Evolutionary conservation across 1,284 basidiomycete species (phyloP).

Genomic region (Pulchroboletus neoregius): DNA sequence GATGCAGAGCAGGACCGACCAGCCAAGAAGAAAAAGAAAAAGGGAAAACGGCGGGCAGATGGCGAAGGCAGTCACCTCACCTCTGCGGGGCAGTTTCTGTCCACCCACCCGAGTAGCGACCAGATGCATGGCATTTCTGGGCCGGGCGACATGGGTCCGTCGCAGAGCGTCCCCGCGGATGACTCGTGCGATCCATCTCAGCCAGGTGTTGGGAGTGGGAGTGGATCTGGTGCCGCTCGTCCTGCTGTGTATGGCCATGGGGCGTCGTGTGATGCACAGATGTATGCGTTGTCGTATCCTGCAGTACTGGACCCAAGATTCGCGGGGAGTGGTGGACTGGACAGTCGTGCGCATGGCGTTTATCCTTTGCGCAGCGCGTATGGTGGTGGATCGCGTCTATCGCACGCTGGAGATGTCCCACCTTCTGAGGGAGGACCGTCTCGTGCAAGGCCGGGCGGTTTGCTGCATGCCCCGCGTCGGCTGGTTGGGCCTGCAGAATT

Average conservation of each 20-base stretch:
- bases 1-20: conserved; percentile 13
- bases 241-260: conserved; percentile 1
- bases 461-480: background rate
- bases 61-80: background rate
- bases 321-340: background rate
- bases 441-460: background rate
- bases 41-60: conserved; percentile 14
- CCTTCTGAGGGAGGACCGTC: conserved; percentile 6
- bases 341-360: background rate
- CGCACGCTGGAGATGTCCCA: background rate
- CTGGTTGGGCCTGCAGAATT: conserved; percentile 10
- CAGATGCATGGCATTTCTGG: conserved; percentile 21
- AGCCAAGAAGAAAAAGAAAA: conserved; percentile 26
- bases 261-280: background rate
- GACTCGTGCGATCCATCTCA: conserved; percentile 21
- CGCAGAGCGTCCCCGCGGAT: conserved; percentile 10
- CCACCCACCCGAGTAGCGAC: conserved; percentile 6
- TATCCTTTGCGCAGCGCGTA: background rate
- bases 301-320: conserved; percentile 14
- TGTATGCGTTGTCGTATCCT: conserved; percentile 11
- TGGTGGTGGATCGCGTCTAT: background rate
- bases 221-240: conserved; percentile 20
- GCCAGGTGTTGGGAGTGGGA: conserved; percentile 15
- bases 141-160: conserved; percentile 19
- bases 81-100: background rate